Conservation (phyloP, 192 early-diverging fungal genomes). For the Linnemannia hyalina region DNA sequence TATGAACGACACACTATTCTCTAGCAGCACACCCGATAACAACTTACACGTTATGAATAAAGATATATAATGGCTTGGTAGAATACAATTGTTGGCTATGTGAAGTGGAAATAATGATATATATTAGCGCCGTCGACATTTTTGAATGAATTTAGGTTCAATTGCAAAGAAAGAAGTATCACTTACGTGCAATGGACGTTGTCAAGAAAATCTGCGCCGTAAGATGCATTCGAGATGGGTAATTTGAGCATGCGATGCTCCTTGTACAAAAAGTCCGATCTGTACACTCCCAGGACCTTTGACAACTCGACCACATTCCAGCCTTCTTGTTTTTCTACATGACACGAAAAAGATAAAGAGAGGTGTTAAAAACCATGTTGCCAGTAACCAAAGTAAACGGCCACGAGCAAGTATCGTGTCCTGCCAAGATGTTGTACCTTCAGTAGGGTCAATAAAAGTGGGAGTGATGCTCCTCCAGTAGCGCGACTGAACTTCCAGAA, state of each 20-base stretch:
- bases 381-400: not conserved
- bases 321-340: conserved; percentile 18
- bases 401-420: not conserved
- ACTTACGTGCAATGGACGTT: conserved; percentile 55
- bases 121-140: not conserved
- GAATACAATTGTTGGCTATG: conserved; percentile 37
- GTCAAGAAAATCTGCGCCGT: conserved; percentile 34
- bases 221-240: conserved; percentile 44
- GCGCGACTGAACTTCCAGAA: conserved; percentile 59
- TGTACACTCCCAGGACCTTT: conserved; percentile 43
- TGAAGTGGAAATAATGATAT: not conserved
- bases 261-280: conserved; percentile 46
- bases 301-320: conserved; percentile 24
- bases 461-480: conserved; percentile 63
- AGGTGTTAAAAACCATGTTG: not conserved
- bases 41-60: conserved; percentile 59
- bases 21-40: not conserved
- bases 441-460: conserved; percentile 34
- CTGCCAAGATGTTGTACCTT: conserved; percentile 37
- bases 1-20: not conserved
- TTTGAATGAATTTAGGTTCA: not conserved
- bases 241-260: conserved; percentile 48
- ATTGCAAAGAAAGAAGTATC: not conserved
- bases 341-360: not conserved
- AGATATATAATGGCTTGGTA: conserved; percentile 51